Evolutionary conservation across 352 stramenopile species (phyloP).

Genomic region (Pythium plurisporium): DNA sequence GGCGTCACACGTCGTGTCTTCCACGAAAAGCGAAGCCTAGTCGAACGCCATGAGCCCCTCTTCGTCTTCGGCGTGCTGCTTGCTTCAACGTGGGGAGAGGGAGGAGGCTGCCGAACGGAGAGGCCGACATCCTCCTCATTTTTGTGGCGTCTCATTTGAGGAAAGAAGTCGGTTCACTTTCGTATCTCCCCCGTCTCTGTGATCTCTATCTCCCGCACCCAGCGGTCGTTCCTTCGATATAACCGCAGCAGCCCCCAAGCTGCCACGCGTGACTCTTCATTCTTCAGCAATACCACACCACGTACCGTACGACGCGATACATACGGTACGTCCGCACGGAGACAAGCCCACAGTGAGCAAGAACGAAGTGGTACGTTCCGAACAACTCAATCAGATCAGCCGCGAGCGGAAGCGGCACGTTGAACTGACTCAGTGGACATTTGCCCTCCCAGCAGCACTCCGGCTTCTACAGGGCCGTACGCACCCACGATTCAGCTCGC

Average conservation of each 20-base stretch:
- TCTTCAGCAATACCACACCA: too few species aligned
- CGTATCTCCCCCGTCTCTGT: background rate
- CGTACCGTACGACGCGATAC: background rate
- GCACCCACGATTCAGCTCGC: too few species aligned
- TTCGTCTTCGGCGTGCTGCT: background rate
- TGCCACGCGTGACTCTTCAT: background rate
- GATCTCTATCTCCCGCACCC: too few species aligned
- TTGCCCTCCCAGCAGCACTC: background rate
- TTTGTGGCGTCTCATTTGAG: background rate
- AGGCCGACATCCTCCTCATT: too few species aligned
- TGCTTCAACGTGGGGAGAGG: background rate
- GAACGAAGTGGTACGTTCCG: background rate
- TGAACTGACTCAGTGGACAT: background rate
- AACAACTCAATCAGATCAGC: background rate
- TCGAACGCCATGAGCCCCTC: too few species aligned
- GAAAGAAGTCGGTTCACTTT: slow-evolving; percentile 1
- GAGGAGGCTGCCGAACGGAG: too few species aligned
- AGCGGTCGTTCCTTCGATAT: too few species aligned
- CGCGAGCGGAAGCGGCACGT: background rate
- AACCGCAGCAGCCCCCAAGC: background rate
- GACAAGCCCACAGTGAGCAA: background rate
- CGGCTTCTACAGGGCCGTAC: too few species aligned
- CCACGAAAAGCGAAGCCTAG: too few species aligned
- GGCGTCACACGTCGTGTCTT: too few species aligned
- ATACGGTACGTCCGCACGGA: background rate